A percentile compares a stretch with the other conserved stretches of the same genome.
These are phyloP conservation scores for Coniochaeta sp. DNA, from an alignment of 2,329 filamentous ascomycete genomes.

Conservation along the genomic window DNA sequence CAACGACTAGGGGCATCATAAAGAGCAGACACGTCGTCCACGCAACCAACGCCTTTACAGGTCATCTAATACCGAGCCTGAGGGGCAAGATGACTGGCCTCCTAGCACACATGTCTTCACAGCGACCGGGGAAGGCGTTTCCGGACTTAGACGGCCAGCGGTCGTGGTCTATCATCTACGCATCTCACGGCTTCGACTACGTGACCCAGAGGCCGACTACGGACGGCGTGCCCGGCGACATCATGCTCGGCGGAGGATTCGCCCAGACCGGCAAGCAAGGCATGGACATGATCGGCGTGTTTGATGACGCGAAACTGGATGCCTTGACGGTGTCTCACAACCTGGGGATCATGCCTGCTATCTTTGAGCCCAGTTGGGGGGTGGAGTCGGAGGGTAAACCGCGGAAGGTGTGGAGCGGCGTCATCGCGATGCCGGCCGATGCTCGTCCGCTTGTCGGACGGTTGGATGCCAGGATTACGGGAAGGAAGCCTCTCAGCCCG, in stretches of 20 bases:
- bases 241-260: constrained; percentile 50
- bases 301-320: constrained; percentile 36
- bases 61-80: constrained; percentile 37
- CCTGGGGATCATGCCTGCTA: constrained; percentile 30
- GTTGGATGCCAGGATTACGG: not conserved
- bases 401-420: constrained; percentile 40
- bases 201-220: constrained; percentile 36
- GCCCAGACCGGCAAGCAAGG: constrained; percentile 32
- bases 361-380: constrained; percentile 33
- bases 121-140: constrained; percentile 30
- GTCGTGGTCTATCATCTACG: constrained; percentile 45
- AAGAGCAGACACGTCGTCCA: constrained; percentile 44
- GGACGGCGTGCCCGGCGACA: constrained; percentile 27
- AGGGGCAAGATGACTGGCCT: constrained; percentile 33
- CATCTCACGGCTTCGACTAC: constrained; percentile 39
- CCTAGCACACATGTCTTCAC: constrained; percentile 43
- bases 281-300: constrained; percentile 36
- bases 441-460: not conserved
- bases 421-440: constrained; percentile 40
- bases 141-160: constrained; percentile 22
- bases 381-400: constrained; percentile 14
- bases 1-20: constrained; percentile 37
- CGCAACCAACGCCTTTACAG: constrained; percentile 47
- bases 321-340: constrained; percentile 29
- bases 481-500: not conserved